Evolutionary conservation across 2,329 filamentous ascomycete species (phyloP), one percentile per base, ranked within the genome.

Genomic region (Tolypocladium album): DNA sequence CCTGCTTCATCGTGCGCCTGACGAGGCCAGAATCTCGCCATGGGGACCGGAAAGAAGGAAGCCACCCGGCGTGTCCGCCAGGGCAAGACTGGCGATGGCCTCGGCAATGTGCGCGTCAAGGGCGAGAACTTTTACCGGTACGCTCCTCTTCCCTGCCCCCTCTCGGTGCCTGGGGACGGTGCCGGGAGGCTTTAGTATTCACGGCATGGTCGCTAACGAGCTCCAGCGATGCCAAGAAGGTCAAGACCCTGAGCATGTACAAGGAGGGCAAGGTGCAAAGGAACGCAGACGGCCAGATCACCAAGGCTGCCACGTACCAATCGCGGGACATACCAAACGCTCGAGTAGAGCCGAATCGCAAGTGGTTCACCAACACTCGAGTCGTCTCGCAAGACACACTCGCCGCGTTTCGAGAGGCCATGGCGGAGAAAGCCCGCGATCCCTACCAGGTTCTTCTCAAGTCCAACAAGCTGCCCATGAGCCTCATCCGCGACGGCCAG

Each of bases 61-160:
- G 86, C 86, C 65, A 83, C 79, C 74, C 87, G 93, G 77, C 88
- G 89, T 74, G 83, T 82, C 79, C 89, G 92, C 74, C 87, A 97
- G 82, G 91, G 90, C 67, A 93, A 92, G 78, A 84, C 83, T 57
- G 84, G 84, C 66, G 88, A 94, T 85, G 91, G 91, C 73, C 91
- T 96, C 85, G 86, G 78, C 69, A 97, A 97, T 78, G 90, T 97
- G 71, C 90, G 88, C 70, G 82, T 86, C 68, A 99, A 99, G 79
- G 94, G 94, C 77, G 93, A 97, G 82, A 97, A 97, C 80, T 99
- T 97, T 79, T 97, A 97, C 80, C 86, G 90, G 82, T 88, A 78
- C 65, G 80, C 63, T 57, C n/a, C 6, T 56, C 24, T 34, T 34
- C 34, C 60, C 31, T 34, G 36, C 40, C 20, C 53, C 56, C 36